These are phyloP conservation scores for Suillus subluteus DNA, from an alignment of 768 basidiomycete genomes.

Conservation along the genomic window DNA sequence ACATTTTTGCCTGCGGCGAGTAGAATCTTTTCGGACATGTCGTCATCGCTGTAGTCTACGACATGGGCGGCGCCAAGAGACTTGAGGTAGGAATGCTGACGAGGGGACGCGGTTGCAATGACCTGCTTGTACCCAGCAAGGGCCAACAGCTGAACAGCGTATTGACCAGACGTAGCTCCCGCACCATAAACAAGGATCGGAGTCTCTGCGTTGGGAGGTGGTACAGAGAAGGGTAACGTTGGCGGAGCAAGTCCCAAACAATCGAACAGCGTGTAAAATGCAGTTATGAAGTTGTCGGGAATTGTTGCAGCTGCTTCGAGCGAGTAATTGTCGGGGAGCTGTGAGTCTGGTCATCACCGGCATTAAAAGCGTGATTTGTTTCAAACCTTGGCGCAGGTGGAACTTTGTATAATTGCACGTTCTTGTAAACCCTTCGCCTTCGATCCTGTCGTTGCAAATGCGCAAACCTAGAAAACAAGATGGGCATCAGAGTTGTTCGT, in stretches of 20 bases:
- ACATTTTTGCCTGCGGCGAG: constrained; percentile 37
- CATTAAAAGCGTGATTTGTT: background rate
- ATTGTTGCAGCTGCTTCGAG: constrained; percentile 43
- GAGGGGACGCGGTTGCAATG: constrained; percentile 45
- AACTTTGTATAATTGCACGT: constrained; percentile 35
- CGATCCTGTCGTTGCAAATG: constrained; percentile 31
- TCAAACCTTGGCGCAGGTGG: constrained; percentile 42
- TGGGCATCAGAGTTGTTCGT: background rate
- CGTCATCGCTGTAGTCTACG: constrained; percentile 45
- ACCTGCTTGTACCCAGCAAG: constrained; percentile 47
- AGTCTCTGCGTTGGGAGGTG: constrained; percentile 33
- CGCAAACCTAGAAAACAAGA: constrained; percentile 26
- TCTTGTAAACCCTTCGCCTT: constrained; percentile 42
- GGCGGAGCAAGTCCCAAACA: constrained; percentile 39
- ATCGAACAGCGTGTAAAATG: constrained; percentile 45
- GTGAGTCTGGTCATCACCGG: background rate
- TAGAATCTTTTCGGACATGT: constrained; percentile 39
- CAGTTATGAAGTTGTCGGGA: constrained; percentile 47
- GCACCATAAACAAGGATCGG: constrained; percentile 52
- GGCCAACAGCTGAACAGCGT: constrained; percentile 43
- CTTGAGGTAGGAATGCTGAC: constrained; percentile 42
- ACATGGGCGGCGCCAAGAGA: constrained; percentile 44
- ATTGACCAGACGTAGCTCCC: constrained; percentile 44
- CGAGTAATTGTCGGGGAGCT: constrained; percentile 46
- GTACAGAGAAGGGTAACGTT: constrained; percentile 31